A percentile compares a stretch with the other conserved stretches of the same genome.
Evolutionary conservation across 2,329 filamentous ascomycete genomes (phyloP).

Genomic region (Harringtonia aguacate): DNA sequence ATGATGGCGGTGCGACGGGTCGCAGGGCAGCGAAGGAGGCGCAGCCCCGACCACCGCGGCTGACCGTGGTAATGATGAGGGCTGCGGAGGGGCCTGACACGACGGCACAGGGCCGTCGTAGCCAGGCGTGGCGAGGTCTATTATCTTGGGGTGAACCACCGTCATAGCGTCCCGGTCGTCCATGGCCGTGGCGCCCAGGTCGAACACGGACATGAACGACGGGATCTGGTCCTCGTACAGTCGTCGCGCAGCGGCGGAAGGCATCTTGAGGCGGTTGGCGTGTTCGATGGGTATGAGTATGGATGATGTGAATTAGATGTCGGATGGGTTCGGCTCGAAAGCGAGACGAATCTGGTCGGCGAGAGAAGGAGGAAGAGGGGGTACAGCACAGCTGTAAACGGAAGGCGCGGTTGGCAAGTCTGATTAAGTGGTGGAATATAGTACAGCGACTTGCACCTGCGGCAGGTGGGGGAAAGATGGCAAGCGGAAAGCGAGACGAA

Average conservation of each 20-base stretch:
- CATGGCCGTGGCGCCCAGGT: constrained; percentile 47
- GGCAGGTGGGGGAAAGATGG: neutral
- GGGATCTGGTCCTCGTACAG: constrained; percentile 62
- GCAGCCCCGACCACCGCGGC: constrained; percentile 11
- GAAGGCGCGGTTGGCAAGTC: too few relatives aligned
- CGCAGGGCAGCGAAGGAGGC: constrained; percentile 24
- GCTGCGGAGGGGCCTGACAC: constrained; percentile 6
- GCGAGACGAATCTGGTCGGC: too few relatives aligned
- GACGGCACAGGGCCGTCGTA: constrained; percentile 24
- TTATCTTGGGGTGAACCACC: constrained; percentile 41
- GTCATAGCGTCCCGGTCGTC: constrained; percentile 43
- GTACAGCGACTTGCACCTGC: neutral
- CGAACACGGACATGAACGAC: constrained; percentile 67
- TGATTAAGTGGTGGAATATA: too few relatives aligned
- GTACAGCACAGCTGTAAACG: too few relatives aligned
- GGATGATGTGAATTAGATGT: too few relatives aligned
- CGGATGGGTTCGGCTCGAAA: too few relatives aligned
- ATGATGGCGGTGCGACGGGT: constrained; percentile 55
- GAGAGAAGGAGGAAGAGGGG: neutral
- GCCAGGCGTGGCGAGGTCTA: constrained; percentile 29
- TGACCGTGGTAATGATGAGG: constrained; percentile 27
- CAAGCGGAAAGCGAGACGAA: constrained; percentile 1
- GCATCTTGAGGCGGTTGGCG: constrained; percentile 33
- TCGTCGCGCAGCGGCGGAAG: constrained; percentile 49
- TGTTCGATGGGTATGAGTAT: too few relatives aligned